Percentiles rank a stretch among this genome's conserved stretches.
phyloP scores from a whole-genome alignment of 495 filamentous ascomycete genomes.

The Beverwykella pulmonaria region DNA sequence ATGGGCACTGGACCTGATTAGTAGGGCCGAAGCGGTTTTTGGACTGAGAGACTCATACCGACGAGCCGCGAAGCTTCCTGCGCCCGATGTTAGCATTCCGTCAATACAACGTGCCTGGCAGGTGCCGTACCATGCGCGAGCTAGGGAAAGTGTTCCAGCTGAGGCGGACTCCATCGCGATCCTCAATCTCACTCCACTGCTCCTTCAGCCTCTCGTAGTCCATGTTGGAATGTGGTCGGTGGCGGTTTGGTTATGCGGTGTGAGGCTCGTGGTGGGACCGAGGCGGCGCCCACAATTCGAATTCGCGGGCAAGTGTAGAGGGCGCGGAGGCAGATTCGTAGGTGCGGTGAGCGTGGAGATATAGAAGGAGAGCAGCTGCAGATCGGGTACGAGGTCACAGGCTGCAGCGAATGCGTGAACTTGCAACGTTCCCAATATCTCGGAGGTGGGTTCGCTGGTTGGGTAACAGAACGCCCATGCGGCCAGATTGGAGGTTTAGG shows the following conservation, averaged over 20 bases:
- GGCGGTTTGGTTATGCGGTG: slow-evolving; percentile 10
- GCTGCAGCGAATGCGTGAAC: slow-evolving; percentile 30
- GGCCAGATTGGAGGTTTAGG: slow-evolving; percentile 35
- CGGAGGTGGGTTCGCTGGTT: slow-evolving; percentile 2
- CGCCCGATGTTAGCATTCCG: slow-evolving; percentile 33
- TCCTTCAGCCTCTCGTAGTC: slow-evolving; percentile 87
- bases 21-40: not conserved
- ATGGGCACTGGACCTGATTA: slow-evolving; percentile 68
- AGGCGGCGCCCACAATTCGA: slow-evolving; percentile 36
- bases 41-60: slow-evolving; percentile 28
- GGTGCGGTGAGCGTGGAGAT: not conserved
- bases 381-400: not conserved
- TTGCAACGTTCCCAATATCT: slow-evolving; percentile 24
- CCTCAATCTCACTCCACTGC: slow-evolving; percentile 96
- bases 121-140: slow-evolving; percentile 80
- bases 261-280: slow-evolving; percentile 31
- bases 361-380: not conserved
- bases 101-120: not conserved
- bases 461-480: slow-evolving; percentile 15
- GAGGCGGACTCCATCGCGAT: slow-evolving; percentile 92
- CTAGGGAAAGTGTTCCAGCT: slow-evolving; percentile 99
- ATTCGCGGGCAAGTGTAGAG: slow-evolving; percentile 8
- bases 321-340: not conserved
- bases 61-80: slow-evolving; percentile 97
- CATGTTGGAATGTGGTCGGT: slow-evolving; percentile 38